Conservation (phyloP, 2,329 filamentous ascomycete genomes). For the Diaporthe destruens region DNA sequence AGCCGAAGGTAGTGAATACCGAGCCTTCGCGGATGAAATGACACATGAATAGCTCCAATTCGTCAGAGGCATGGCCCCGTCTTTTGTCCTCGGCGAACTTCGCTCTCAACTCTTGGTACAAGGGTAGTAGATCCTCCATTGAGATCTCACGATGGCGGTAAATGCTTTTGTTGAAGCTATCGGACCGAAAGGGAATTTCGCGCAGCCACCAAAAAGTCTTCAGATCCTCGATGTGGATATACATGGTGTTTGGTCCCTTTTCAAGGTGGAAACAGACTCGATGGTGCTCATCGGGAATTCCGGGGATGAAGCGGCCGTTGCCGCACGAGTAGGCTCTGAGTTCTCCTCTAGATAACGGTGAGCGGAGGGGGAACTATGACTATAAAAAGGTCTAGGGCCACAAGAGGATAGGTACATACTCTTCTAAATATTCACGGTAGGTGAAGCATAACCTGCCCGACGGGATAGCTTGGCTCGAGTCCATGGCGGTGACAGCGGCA, state of each 20-base stretch:
- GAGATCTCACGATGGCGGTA: too few species aligned
- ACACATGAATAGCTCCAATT: background rate
- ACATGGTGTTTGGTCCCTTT: background rate
- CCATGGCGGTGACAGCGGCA: too few species aligned
- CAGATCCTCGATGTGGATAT: background rate
- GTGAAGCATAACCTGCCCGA: too few species aligned
- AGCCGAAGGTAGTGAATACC: background rate
- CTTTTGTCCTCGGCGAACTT: background rate
- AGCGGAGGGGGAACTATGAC: too few species aligned
- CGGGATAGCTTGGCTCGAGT: too few species aligned
- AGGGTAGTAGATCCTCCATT: background rate
- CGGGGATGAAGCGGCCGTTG: background rate
- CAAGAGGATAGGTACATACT: too few species aligned
- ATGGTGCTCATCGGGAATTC: background rate
- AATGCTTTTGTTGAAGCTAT: background rate
- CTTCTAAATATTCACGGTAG: too few species aligned
- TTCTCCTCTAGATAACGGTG: background rate
- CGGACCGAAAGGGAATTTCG: background rate
- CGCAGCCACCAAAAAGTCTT: background rate
- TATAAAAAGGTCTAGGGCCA: too few species aligned
- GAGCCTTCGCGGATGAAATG: background rate
- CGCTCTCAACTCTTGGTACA: background rate
- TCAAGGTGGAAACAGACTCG: too few species aligned
- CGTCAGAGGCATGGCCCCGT: rapidly evolving
- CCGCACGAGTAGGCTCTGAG: background rate